Evolutionary conservation across 2,329 filamentous ascomycete species (phyloP).

Genomic region (Hypoxylon rubiginosum): DNA sequence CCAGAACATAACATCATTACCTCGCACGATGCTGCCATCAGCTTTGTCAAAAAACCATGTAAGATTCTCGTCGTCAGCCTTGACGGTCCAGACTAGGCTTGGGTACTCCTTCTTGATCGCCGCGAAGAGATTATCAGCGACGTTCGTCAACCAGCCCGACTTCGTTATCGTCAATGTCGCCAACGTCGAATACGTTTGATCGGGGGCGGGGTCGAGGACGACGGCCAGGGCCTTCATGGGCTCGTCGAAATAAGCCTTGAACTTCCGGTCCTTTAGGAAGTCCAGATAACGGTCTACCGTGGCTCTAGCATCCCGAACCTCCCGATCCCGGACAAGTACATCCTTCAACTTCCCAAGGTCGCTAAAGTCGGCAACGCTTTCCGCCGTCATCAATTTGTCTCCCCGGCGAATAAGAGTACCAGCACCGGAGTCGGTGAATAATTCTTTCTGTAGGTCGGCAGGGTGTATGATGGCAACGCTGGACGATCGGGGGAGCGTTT

Average conservation of each 20-base stretch:
- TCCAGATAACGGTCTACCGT: slow-evolving; percentile 91
- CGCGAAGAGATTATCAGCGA: slow-evolving; percentile 94
- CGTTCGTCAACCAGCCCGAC: slow-evolving; percentile 92
- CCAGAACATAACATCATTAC: slow-evolving; percentile 95
- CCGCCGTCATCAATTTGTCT: slow-evolving; percentile 85
- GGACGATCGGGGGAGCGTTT: slow-evolving; percentile 88
- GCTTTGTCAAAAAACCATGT: slow-evolving; percentile 99
- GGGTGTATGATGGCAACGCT: slow-evolving; percentile 98
- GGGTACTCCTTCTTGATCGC: slow-evolving; percentile 94
- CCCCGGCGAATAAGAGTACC: slow-evolving; percentile 93
- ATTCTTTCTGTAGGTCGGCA: slow-evolving; percentile 93
- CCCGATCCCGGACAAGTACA: slow-evolving; percentile 83
- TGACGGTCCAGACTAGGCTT: slow-evolving; percentile 95
- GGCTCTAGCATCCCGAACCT: slow-evolving; percentile 83
- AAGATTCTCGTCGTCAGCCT: slow-evolving; percentile 94
- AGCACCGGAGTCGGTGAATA: slow-evolving; percentile 95
- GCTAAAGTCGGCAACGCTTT: slow-evolving; percentile 78
- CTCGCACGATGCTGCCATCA: slow-evolving; percentile 87
- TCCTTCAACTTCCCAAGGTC: slow-evolving; percentile 84
- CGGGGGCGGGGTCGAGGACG: slow-evolving; percentile 79
- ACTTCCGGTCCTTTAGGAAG: slow-evolving; percentile 79
- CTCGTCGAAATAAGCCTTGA: slow-evolving; percentile 96
- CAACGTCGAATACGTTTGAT: slow-evolving; percentile 80
- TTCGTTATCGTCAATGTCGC: slow-evolving; percentile 95
- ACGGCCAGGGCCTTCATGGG: slow-evolving; percentile 93